Percentiles rank a stretch among this genome's conserved stretches.
Conservation (phyloP, 2,329 filamentous ascomycete species). For the Paracorniculantispora psalliotae region DNA sequence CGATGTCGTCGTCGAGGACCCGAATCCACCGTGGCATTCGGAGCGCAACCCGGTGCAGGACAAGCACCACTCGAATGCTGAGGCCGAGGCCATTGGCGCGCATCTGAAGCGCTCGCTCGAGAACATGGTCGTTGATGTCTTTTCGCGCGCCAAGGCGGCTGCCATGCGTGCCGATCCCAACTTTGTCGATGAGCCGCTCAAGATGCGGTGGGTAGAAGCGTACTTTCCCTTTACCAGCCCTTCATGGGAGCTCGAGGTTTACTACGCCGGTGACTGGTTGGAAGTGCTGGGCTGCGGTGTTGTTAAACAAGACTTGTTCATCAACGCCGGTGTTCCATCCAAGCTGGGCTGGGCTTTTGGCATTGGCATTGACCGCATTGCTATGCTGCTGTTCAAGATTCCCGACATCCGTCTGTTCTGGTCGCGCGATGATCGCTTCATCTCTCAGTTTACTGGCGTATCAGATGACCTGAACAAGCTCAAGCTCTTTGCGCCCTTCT, state of each 20-base stretch:
- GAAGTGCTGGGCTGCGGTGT: constrained; percentile 93
- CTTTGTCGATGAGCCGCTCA: constrained; percentile 64
- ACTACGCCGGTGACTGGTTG: constrained; percentile 91
- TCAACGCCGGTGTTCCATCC: constrained; percentile 67
- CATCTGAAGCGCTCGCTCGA: constrained; percentile 90
- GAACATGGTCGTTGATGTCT: constrained; percentile 83
- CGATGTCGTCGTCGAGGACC: constrained; percentile 73
- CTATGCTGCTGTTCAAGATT: constrained; percentile 95
- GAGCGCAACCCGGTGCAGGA: constrained; percentile 79
- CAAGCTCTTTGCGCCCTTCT: constrained; percentile 76
- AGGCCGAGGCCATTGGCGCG: constrained; percentile 74
- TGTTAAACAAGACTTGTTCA: constrained; percentile 75
- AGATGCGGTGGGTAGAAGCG: constrained; percentile 90
- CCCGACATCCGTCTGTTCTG: constrained; percentile 96
- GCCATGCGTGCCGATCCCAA: constrained; percentile 47
- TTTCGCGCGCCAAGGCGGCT: constrained; percentile 68
- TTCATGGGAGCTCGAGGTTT: constrained; percentile 93
- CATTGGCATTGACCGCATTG: constrained; percentile 86
- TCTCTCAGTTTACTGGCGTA: constrained; percentile 73
- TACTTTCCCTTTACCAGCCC: constrained; percentile 97
- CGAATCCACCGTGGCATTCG: constrained; percentile 70
- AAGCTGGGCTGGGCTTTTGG: constrained; percentile 94
- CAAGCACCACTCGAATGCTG: constrained; percentile 63
- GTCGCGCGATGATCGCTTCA: constrained; percentile 78
- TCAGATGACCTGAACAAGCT: constrained; percentile 45